Conservation (phyloP, 768 basidiomycete species). For the Pleurotus eryngii region DNA sequence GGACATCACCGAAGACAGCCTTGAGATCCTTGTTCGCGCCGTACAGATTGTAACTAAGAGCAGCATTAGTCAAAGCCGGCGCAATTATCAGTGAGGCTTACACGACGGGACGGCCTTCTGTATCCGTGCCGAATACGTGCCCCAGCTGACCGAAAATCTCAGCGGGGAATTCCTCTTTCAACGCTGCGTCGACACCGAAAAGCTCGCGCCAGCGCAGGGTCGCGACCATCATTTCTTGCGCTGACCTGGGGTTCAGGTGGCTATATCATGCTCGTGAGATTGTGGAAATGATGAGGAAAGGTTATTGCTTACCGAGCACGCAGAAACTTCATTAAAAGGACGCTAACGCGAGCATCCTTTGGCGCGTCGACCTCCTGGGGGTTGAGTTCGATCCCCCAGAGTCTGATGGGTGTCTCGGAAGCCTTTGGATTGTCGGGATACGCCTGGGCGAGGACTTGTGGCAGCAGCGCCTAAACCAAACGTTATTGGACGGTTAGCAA, state of each 20-base stretch:
- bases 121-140: slow-evolving; percentile 66
- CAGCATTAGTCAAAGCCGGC: neutral
- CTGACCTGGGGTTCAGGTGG: slow-evolving; percentile 49
- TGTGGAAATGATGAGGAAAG: too few species aligned
- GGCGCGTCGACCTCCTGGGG: slow-evolving; percentile 39
- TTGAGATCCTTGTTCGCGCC: slow-evolving; percentile 65
- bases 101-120: slow-evolving; percentile 66
- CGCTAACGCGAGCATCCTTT: slow-evolving; percentile 63
- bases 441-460: slow-evolving; percentile 34
- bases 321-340: slow-evolving; percentile 79
- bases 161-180: slow-evolving; percentile 59
- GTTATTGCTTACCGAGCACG: slow-evolving; percentile 55
- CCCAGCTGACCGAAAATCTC: slow-evolving; percentile 66
- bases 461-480: slow-evolving; percentile 35
- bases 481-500: neutral
- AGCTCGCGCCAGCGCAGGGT: slow-evolving; percentile 71
- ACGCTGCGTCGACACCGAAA: slow-evolving; percentile 56
- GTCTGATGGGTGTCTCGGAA: slow-evolving; percentile 46
- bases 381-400: slow-evolving; percentile 76
- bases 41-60: slow-evolving; percentile 71
- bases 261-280: slow-evolving; percentile 23
- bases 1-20: slow-evolving; percentile 73
- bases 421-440: slow-evolving; percentile 49
- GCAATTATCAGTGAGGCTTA: slow-evolving; percentile 29
- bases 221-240: slow-evolving; percentile 61